These are phyloP conservation scores for Collybia sordida DNA, from an alignment of 768 basidiomycete species.

Conservation along the genomic window DNA sequence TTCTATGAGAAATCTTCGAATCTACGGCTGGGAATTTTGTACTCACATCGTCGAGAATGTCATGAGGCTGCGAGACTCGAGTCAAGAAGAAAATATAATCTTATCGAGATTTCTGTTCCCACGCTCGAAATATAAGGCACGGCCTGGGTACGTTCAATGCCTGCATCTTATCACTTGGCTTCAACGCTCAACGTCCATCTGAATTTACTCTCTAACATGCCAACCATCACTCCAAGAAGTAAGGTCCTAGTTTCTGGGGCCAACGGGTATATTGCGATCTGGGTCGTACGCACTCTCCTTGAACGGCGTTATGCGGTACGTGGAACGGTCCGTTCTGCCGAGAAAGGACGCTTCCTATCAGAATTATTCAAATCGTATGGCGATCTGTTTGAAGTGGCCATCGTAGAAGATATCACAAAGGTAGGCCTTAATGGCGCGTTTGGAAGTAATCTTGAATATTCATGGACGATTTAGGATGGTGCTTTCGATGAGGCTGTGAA, in stretches of 20 bases:
- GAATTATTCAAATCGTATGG: slow-evolving; percentile 53
- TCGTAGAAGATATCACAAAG: slow-evolving; percentile 67
- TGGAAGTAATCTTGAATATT: background rate
- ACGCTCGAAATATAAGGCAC: no score
- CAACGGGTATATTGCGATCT: slow-evolving; percentile 59
- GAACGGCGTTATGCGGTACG: slow-evolving; percentile 62
- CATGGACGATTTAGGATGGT: slow-evolving; percentile 35
- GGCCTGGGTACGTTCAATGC: no score
- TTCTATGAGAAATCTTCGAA: no score
- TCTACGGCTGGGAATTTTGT: no score
- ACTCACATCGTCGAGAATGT: no score
- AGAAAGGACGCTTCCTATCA: slow-evolving; percentile 57
- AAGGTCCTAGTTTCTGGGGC: slow-evolving; percentile 54
- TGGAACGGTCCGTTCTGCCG: slow-evolving; percentile 61
- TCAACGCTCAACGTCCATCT: no score
- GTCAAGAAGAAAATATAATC: no score
- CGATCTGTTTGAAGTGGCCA: slow-evolving; percentile 58
- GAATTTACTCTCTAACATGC: background rate
- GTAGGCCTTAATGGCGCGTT: slow-evolving; percentile 11
- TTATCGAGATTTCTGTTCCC: no score
- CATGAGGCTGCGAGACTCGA: no score
- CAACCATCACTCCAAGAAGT: background rate
- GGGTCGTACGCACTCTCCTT: slow-evolving; percentile 58
- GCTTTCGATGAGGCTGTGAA: slow-evolving; percentile 74
- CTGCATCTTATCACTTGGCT: no score